Evolutionary conservation across 2,329 filamentous ascomycete species (phyloP), one percentile per base, ranked within the genome.

Genomic region (Alternaria triticina): DNA sequence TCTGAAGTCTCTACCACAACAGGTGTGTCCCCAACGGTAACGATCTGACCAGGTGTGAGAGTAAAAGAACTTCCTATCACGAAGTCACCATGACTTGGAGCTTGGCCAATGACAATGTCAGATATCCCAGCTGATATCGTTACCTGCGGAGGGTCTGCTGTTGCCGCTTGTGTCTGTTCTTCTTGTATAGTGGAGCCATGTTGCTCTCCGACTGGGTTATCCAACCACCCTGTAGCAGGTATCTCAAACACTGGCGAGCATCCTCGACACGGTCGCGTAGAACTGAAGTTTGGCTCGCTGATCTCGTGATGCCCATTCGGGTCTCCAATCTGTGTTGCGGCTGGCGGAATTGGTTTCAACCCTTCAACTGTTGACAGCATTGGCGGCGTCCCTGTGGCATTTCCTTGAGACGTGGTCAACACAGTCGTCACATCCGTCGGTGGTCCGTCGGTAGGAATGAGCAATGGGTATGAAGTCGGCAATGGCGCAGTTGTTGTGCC

Each of bases 221-320:
- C 67, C 23, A 70, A 54, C 65, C 70, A 75, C 2, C 75, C 74
- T 33, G 71, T 70, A 9, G 66, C 72, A 4, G 70, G 61, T 9
- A 77, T 68, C 54, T 75, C 68, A 36, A 75, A 61, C n/a, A 74
- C 61, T 3, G 74, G 74, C 23, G 71, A 72, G 51, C 74, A 78
- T 57, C 71, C 70, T 61, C 61, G 61, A 54, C 76, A 78, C 1
- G 68, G 61, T 22, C 63, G 64, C 9, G 75, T 78, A 23, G 61
- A 65, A 44, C 64, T 73, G 46, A 77, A 73, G 28, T 74, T 69
- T 28, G 73, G 75, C 59, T 77, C 75, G 7, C 70, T 66, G 23
- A 77, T 73, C 43, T 77, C 75, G 60, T 76, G 70, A 52, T 76
- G 74, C 10, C 74, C 75, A 45, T 75, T 64, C 1, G 74, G 74